phyloP scores from a whole-genome alignment of 2,329 filamentous ascomycete genomes.

The Fusarium succisae region DNA sequence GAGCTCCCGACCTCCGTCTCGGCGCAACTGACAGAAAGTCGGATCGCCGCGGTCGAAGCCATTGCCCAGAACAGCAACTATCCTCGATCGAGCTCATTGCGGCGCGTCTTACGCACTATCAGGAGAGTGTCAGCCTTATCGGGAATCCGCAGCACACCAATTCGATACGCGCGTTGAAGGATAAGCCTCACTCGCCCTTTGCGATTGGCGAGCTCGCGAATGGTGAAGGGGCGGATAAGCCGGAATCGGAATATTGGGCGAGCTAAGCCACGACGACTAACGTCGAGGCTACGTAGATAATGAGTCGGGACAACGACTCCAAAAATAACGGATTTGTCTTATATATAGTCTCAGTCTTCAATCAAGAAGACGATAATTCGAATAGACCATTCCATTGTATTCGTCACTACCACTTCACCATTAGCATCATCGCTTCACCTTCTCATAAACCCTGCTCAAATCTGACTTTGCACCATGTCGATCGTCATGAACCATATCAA shows the following conservation, averaged over 20 bases:
- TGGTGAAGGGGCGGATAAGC: neutral
- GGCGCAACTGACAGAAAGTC: neutral
- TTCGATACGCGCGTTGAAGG: neutral
- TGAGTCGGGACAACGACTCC: neutral
- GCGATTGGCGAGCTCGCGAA: neutral
- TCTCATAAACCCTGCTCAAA: neutral
- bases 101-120: neutral
- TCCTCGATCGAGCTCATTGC: neutral
- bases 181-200: conserved; percentile 1
- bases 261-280: conserved; percentile 14
- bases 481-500: conserved; percentile 3
- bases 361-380: neutral
- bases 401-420: neutral
- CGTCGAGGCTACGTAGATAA: neutral
- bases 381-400: neutral
- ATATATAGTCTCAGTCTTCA: neutral
- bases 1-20: neutral
- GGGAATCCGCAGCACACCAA: conserved; percentile 2
- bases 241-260: neutral
- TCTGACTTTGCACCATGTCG: neutral
- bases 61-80: neutral
- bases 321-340: neutral
- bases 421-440: neutral
- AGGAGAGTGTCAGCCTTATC: neutral
- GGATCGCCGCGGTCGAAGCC: neutral